Evolutionary conservation across 495 filamentous ascomycete species (phyloP).

Genomic region (Penicilliopsis zonata): DNA sequence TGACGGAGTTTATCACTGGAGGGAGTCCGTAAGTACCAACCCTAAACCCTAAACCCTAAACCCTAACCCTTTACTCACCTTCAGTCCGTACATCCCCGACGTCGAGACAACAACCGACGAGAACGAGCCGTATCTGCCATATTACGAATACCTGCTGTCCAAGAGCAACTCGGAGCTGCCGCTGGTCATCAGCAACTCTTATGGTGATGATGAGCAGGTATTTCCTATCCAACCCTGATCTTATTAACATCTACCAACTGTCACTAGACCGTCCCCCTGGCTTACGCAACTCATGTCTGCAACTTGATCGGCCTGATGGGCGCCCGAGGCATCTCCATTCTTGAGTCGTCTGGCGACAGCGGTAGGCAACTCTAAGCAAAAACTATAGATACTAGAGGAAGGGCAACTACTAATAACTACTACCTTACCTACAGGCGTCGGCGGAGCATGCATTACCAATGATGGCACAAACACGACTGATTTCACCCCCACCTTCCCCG

Average conservation of each 20-base stretch:
- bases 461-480: slow-evolving; percentile 46
- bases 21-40: slow-evolving; percentile 39
- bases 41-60: too few species aligned
- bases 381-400: too few species aligned
- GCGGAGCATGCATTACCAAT: slow-evolving; percentile 45
- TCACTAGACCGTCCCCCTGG: slow-evolving; percentile 45
- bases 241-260: not conserved
- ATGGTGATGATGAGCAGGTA: slow-evolving; percentile 55
- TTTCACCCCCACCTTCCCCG: slow-evolving; percentile 53
- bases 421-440: slow-evolving; percentile 34
- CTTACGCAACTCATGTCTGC: slow-evolving; percentile 56
- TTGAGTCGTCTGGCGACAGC: slow-evolving; percentile 53
- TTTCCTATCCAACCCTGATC: not conserved
- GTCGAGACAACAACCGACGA: slow-evolving; percentile 39
- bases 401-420: too few species aligned
- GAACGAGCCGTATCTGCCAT: slow-evolving; percentile 60
- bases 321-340: slow-evolving; percentile 51
- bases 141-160: slow-evolving; percentile 44
- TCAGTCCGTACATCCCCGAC: slow-evolving; percentile 42
- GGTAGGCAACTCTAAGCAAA: too few species aligned
- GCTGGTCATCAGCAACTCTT: slow-evolving; percentile 56
- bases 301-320: slow-evolving; percentile 56
- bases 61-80: not conserved
- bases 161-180: slow-evolving; percentile 46
- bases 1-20: slow-evolving; percentile 50